Conservation (phyloP, 2,329 filamentous ascomycete species). For the Aspergillus niger region DNA sequence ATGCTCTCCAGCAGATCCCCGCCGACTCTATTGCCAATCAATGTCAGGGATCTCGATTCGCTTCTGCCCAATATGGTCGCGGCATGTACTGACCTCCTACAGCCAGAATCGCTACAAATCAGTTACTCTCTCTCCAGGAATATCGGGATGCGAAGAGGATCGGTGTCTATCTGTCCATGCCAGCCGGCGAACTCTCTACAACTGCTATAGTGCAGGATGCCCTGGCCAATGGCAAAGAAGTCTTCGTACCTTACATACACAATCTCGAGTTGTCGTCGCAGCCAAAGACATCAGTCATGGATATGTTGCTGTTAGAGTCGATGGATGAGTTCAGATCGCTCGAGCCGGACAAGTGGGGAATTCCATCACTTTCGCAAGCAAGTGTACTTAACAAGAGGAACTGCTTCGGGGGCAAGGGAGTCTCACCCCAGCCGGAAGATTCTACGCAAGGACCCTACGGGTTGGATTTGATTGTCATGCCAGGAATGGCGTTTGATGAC, state of each 20-base stretch:
- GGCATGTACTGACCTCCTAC: slow-evolving; percentile 27
- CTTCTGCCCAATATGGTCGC: slow-evolving; percentile 6
- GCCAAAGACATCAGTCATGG: slow-evolving; percentile 74
- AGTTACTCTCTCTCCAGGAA: slow-evolving; percentile 67
- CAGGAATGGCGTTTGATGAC: slow-evolving; percentile 87
- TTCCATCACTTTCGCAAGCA: slow-evolving; percentile 74
- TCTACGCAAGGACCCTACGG: slow-evolving; percentile 39
- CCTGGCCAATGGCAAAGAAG: slow-evolving; percentile 72
- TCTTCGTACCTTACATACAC: slow-evolving; percentile 90
- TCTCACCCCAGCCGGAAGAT: slow-evolving; percentile 22
- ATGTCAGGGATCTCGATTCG: slow-evolving; percentile 57
- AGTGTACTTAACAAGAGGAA: slow-evolving; percentile 69
- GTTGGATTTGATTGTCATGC: slow-evolving; percentile 86
- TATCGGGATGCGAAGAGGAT: slow-evolving; percentile 75
- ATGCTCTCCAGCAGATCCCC: slow-evolving; percentile 62
- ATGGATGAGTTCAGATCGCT: slow-evolving; percentile 77
- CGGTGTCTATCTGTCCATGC: slow-evolving; percentile 93
- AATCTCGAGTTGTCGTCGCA: slow-evolving; percentile 49
- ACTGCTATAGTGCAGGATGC: slow-evolving; percentile 79
- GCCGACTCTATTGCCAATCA: slow-evolving; percentile 66
- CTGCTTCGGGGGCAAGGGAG: slow-evolving; percentile 67
- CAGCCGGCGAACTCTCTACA: slow-evolving; percentile 81
- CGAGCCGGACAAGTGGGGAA: slow-evolving; percentile 83
- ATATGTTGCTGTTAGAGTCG: slow-evolving; percentile 81
- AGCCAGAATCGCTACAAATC: slow-evolving; percentile 68